Conservation (phyloP, 768 basidiomycete species). For the Lactifluus piperatus region DNA sequence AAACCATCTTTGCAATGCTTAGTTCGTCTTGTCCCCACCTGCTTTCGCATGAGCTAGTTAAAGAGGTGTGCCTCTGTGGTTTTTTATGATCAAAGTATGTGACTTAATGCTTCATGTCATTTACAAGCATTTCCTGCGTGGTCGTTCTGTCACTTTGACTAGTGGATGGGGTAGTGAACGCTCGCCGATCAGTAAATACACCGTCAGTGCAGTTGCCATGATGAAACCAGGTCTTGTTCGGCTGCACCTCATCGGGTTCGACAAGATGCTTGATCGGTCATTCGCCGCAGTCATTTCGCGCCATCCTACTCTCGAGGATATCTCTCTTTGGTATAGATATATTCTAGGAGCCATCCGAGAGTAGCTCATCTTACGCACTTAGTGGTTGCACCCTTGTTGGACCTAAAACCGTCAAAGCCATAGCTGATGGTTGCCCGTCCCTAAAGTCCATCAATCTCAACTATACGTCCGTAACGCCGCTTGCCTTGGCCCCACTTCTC, state of each 20-base stretch:
- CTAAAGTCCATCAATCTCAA: conserved; percentile 48
- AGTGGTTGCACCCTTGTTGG: conserved; percentile 58
- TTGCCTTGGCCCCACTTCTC: conserved; percentile 38
- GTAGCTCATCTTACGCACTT: conserved; percentile 11
- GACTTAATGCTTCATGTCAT: background rate
- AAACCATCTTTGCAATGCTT: conserved; percentile 44
- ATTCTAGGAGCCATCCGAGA: background rate
- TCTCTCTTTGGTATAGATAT: conserved; percentile 45
- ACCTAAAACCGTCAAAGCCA: conserved; percentile 37
- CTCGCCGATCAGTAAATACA: conserved; percentile 35
- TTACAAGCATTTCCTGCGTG: conserved; percentile 49
- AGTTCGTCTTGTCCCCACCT: conserved; percentile 40
- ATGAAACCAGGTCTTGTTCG: conserved; percentile 25
- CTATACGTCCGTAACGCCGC: conserved; percentile 47
- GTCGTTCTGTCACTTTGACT: conserved; percentile 39
- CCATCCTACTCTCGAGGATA: conserved; percentile 36
- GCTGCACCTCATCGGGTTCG: conserved; percentile 44
- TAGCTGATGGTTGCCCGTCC: conserved; percentile 33
- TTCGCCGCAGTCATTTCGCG: conserved; percentile 44
- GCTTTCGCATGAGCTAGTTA: conserved; percentile 47
- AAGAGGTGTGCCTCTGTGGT: conserved; percentile 33
- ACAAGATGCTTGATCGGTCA: conserved; percentile 40
- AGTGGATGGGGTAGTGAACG: conserved; percentile 37
- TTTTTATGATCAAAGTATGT: background rate
- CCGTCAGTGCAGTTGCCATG: conserved; percentile 37